These are phyloP conservation scores for Phytophthora tentaculata DNA, from an alignment of 352 stramenopile species.

Conservation along the genomic window DNA sequence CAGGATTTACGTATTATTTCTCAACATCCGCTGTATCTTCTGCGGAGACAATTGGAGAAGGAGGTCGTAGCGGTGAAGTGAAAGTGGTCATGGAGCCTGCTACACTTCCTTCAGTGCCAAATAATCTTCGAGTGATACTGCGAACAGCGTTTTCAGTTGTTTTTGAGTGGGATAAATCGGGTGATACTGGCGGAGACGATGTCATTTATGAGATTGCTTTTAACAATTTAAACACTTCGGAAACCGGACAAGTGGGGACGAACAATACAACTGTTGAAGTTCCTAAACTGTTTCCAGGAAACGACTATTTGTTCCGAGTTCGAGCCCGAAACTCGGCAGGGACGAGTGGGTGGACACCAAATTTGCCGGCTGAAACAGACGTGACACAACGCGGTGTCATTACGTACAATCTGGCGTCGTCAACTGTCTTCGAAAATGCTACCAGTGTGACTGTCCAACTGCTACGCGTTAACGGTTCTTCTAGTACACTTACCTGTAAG, in stretches of 20 bases:
- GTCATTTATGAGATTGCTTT: constrained; percentile 47
- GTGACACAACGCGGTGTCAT: constrained; percentile 52
- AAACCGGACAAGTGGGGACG: background rate
- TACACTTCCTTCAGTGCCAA: constrained; percentile 45
- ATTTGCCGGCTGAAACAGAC: constrained; percentile 42
- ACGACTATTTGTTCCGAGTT: constrained; percentile 45
- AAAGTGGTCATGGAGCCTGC: constrained; percentile 37
- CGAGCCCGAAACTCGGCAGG: constrained; percentile 50
- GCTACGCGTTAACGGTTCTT: constrained; percentile 54
- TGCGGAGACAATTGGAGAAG: constrained; percentile 33
- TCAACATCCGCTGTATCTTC: constrained; percentile 39
- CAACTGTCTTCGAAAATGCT: constrained; percentile 52
- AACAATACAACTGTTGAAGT: constrained; percentile 26
- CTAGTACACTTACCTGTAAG: constrained; percentile 47
- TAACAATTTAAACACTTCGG: constrained; percentile 8
- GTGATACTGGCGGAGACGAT: constrained; percentile 49
- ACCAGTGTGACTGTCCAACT: constrained; percentile 41
- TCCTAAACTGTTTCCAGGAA: constrained; percentile 32
- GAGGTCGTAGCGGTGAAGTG: constrained; percentile 34
- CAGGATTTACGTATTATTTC: constrained; percentile 44
- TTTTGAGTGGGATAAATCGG: constrained; percentile 45
- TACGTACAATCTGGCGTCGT: constrained; percentile 20
- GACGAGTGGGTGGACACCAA: constrained; percentile 40
- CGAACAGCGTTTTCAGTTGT: constrained; percentile 41
- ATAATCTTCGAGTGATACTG: constrained; percentile 32